These are phyloP conservation scores for Annulohypoxylon moriforme DNA, from an alignment of 495 filamentous ascomycete genomes.

Conservation along the genomic window DNA sequence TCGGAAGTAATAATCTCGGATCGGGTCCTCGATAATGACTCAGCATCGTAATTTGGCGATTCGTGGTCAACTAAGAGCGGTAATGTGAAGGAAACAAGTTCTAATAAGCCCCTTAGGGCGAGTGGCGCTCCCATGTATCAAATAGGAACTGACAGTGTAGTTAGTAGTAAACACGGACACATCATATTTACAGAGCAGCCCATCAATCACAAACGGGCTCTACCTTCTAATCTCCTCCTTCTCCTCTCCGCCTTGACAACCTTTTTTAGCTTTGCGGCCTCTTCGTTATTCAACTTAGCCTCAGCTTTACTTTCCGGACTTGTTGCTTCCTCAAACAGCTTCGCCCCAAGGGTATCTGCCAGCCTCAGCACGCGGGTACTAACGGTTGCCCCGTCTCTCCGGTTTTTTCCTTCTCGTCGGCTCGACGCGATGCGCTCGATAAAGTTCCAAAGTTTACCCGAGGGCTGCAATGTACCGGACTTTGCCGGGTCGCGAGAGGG, in stretches of 20 bases:
- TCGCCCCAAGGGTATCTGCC: constrained; percentile 68
- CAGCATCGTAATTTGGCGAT: neutral
- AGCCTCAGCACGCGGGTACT: constrained; percentile 81
- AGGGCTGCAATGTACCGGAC: constrained; percentile 70
- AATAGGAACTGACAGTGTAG: neutral
- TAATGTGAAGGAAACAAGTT: neutral
- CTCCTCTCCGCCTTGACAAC: constrained; percentile 54
- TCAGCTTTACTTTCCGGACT: constrained; percentile 48
- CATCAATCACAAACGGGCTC: constrained; percentile 60
- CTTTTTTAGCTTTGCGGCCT: constrained; percentile 51
- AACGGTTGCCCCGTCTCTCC: constrained; percentile 90
- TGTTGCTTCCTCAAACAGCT: constrained; percentile 60
- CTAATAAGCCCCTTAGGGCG: neutral
- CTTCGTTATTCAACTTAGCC: constrained; percentile 54
- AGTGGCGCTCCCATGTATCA: neutral
- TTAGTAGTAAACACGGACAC: constrained; percentile 8
- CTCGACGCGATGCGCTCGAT: constrained; percentile 85
- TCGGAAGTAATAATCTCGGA: neutral
- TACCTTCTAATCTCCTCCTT: constrained; percentile 54
- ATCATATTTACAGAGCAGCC: constrained; percentile 10
- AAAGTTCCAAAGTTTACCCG: constrained; percentile 88
- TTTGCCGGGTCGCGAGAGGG: constrained; percentile 68
- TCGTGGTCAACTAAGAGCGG: neutral
- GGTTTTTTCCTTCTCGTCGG: constrained; percentile 91
- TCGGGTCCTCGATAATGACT: neutral